phyloP scores from a whole-genome alignment of 352 stramenopile species.

The Phytopythium ostracodes region DNA sequence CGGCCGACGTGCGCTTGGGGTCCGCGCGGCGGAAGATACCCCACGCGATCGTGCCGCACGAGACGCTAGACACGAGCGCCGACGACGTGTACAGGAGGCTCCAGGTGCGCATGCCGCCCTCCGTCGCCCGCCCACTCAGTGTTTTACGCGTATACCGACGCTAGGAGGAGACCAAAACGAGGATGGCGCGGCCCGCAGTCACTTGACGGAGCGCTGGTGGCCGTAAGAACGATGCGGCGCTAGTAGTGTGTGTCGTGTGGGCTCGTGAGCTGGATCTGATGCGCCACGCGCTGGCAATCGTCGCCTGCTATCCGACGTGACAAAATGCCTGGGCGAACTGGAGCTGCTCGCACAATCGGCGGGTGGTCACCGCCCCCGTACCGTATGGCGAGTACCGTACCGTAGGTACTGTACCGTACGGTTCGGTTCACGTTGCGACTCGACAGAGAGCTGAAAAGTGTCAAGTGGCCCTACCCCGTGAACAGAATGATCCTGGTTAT shows the following conservation, averaged over 20 bases:
- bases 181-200: not conserved
- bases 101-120: constrained; percentile 30
- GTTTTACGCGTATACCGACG: no score
- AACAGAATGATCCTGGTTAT: not conserved
- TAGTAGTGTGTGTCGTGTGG: not conserved
- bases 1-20: constrained; percentile 28
- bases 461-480: not conserved
- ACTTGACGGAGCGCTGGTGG: not conserved
- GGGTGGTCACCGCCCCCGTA: not conserved
- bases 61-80: constrained; percentile 29
- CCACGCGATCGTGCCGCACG: constrained; percentile 32
- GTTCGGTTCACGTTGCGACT: no score
- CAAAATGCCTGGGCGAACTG: not conserved
- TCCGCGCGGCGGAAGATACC: constrained; percentile 33
- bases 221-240: no score
- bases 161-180: not conserved
- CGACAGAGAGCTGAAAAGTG: not conserved
- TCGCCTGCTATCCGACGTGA: not conserved
- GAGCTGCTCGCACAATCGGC: not conserved
- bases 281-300: not conserved
- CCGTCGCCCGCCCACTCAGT: no score
- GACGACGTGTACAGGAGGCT: constrained; percentile 41
- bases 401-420: no score
- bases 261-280: not conserved
- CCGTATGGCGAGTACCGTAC: no score